Evolutionary conservation across 371 early-diverging fungal species (phyloP).

Genomic region (Rhizomucor pusillus): DNA sequence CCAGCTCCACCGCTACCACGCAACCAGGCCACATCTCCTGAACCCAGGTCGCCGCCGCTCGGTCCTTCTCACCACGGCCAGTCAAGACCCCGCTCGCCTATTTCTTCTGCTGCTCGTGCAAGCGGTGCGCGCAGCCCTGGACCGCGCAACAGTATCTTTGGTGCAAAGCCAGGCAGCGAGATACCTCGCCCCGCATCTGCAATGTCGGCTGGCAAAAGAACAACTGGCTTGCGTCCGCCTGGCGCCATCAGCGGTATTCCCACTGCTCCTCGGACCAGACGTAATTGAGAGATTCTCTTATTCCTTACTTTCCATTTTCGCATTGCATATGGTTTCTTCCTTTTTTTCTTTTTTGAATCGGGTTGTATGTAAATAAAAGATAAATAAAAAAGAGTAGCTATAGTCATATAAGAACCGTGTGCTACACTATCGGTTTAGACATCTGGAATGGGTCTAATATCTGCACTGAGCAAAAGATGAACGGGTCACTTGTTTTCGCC

Average conservation of each 20-base stretch:
- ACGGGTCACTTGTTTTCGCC: too few species aligned
- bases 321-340: too few species aligned
- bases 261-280: too few species aligned
- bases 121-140: constrained; percentile 6
- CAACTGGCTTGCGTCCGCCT: background rate
- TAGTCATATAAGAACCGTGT: too few species aligned
- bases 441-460: too few species aligned
- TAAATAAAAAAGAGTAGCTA: too few species aligned
- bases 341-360: too few species aligned
- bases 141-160: constrained; percentile 5
- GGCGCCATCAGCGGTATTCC: background rate
- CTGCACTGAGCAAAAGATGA: too few species aligned
- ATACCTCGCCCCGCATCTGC: background rate
- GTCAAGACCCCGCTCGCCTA: background rate
- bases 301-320: too few species aligned
- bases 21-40: constrained; percentile 3
- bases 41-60: constrained; percentile 8
- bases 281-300: too few species aligned
- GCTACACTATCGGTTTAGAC: too few species aligned
- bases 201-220: background rate
- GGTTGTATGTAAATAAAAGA: too few species aligned
- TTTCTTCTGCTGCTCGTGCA: background rate
- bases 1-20: constrained; percentile 15
- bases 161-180: background rate
- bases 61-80: background rate